These are phyloP conservation scores for Dactylorhiza incarnata DNA, from an alignment of 106 monocot species.

Conservation along the genomic window DNA sequence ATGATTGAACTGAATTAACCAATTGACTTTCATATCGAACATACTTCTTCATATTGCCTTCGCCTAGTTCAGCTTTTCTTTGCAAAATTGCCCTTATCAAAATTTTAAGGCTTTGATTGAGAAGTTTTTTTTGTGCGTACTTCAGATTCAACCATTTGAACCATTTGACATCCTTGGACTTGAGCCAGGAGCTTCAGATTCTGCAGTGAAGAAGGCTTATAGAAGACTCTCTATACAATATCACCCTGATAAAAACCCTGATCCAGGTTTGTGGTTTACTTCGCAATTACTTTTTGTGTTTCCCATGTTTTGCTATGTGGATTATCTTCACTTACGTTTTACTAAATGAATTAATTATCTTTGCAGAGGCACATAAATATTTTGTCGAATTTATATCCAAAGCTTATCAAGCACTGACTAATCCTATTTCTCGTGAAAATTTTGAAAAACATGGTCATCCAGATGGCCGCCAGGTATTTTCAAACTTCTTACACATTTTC, in stretches of 20 bases:
- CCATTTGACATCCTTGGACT: constrained; percentile 88
- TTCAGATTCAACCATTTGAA: constrained; percentile 81
- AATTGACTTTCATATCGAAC: too few species aligned
- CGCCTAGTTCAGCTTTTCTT: too few species aligned
- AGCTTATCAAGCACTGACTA: constrained; percentile 22
- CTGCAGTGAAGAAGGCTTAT: constrained; percentile 93
- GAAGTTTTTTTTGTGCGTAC: not conserved
- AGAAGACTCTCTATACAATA: constrained; percentile 82
- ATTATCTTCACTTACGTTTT: not conserved
- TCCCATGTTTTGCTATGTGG: not conserved
- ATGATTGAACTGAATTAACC: too few species aligned
- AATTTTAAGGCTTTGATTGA: too few species aligned
- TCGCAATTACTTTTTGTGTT: not conserved
- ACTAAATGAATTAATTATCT: constrained; percentile 19
- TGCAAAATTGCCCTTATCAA: too few species aligned
- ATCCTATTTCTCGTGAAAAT: constrained; percentile 54
- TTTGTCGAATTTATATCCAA: constrained; percentile 22
- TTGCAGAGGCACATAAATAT: constrained; percentile 76
- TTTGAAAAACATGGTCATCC: constrained; percentile 96
- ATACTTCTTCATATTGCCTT: too few species aligned
- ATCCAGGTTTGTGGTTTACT: constrained; percentile 54
- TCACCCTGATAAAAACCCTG: constrained; percentile 98
- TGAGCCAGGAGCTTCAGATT: constrained; percentile 69
- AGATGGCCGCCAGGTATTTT: constrained; percentile 84
- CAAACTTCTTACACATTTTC: not conserved